These are phyloP conservation scores for Eurotiales sp. DNA, from an alignment of 2,329 filamentous ascomycete genomes.

Conservation along the genomic window DNA sequence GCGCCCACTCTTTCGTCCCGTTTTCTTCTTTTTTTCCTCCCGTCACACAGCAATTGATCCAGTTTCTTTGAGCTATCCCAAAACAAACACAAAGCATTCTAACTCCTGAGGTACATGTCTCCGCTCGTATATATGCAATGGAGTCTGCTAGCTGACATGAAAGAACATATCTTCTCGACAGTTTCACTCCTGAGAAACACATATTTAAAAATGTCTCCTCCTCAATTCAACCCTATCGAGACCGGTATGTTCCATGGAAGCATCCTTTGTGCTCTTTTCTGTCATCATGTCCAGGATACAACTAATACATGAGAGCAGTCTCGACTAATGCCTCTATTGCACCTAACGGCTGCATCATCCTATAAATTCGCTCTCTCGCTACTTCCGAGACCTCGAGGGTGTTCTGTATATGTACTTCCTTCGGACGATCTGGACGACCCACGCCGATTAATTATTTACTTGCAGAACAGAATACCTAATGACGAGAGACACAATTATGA, in stretches of 20 bases:
- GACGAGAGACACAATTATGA: no score
- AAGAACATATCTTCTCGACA: no score
- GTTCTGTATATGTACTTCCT: not conserved
- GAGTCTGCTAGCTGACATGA: not conserved
- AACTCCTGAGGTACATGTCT: not conserved
- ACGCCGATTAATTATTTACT: no score
- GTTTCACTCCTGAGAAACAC: not conserved
- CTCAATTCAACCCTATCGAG: conserved; percentile 10
- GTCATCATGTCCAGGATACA: not conserved
- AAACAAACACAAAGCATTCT: not conserved
- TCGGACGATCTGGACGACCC: no score
- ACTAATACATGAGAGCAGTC: not conserved
- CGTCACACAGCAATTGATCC: not conserved
- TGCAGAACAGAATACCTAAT: no score
- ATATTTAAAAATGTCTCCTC: conserved; percentile 10
- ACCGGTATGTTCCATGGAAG: conserved; percentile 10
- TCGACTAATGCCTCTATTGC: not conserved
- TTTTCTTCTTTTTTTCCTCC: not conserved
- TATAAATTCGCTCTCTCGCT: conserved; percentile 3
- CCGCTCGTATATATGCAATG: not conserved
- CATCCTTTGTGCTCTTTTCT: not conserved
- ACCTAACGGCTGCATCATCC: conserved; percentile 8
- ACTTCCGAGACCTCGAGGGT: not conserved
- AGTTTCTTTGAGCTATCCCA: not conserved
- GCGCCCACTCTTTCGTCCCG: not conserved